Conservation (phyloP, 441 rosid genomes). For the Manihot esculenta region DNA sequence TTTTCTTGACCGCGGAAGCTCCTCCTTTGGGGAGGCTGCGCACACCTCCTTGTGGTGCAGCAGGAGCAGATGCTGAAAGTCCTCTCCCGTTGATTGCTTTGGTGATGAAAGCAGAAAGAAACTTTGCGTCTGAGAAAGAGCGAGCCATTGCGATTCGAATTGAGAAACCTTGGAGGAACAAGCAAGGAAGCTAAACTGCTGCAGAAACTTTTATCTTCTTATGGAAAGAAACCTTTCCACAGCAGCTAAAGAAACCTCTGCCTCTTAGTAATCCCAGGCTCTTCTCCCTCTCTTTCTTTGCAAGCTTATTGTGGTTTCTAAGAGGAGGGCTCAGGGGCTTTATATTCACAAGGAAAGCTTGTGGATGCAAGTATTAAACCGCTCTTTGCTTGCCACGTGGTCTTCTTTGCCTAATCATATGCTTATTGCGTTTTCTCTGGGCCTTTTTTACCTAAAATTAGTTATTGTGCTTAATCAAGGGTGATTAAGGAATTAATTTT, state of each 20-base stretch:
- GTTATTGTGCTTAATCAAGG: not conserved
- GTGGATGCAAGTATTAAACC: not conserved
- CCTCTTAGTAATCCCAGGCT: too few relatives aligned
- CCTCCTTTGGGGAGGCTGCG: constrained; percentile 28
- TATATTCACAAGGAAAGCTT: not conserved
- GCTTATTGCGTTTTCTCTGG: too few relatives aligned
- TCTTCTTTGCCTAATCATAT: not conserved
- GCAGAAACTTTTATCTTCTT: not conserved
- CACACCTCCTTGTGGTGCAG: constrained; percentile 28
- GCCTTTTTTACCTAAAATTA: not conserved
- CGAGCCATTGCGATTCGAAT: constrained; percentile 55
- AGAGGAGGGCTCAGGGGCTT: not conserved
- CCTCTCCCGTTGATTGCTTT: constrained; percentile 60
- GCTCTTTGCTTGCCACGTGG: constrained; percentile 1
- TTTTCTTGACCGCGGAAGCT: constrained; percentile 44
- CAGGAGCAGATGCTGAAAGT: constrained; percentile 45
- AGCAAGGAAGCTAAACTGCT: not conserved
- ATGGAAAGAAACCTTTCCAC: too few relatives aligned
- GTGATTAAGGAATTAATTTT: not conserved
- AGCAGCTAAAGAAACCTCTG: not conserved
- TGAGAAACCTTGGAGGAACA: not conserved
- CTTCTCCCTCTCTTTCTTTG: not conserved
- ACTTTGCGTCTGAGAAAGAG: constrained; percentile 59
- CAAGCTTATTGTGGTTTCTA: too few relatives aligned
- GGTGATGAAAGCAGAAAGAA: constrained; percentile 41